Conservation (phyloP, 2,329 filamentous ascomycete species). For the Bipolaris oryzae region DNA sequence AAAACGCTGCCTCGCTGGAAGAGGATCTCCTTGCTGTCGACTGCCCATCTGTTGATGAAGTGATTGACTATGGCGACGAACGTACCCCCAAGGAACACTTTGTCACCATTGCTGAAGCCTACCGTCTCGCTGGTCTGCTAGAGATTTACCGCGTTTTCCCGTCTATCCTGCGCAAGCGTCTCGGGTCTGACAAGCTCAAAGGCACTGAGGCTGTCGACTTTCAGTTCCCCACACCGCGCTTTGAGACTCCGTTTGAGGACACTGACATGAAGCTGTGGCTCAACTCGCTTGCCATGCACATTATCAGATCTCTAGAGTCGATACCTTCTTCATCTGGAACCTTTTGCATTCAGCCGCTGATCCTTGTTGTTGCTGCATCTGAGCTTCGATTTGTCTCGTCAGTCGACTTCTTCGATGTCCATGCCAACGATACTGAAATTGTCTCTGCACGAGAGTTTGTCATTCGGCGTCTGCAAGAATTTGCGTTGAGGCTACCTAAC, state of each 20-base stretch:
- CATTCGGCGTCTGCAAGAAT: slow-evolving; percentile 54
- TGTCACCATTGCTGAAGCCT: slow-evolving; percentile 59
- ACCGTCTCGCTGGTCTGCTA: slow-evolving; percentile 59
- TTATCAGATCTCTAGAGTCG: slow-evolving; percentile 56
- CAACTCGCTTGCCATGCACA: slow-evolving; percentile 59
- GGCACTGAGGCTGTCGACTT: slow-evolving; percentile 36
- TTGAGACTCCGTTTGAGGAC: slow-evolving; percentile 42
- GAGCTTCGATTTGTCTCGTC: slow-evolving; percentile 56
- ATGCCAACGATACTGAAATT: slow-evolving; percentile 53
- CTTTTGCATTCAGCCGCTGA: slow-evolving; percentile 59
- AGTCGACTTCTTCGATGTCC: slow-evolving; percentile 44
- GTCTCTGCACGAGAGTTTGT: slow-evolving; percentile 56
- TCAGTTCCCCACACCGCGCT: slow-evolving; percentile 41
- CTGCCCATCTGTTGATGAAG: slow-evolving; percentile 55
- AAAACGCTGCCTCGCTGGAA: slow-evolving; percentile 54
- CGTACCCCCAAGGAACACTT: slow-evolving; percentile 61
- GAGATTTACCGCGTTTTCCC: slow-evolving; percentile 63
- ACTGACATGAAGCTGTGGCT: slow-evolving; percentile 52
- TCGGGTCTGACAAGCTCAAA: slow-evolving; percentile 40
- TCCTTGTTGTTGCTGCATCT: slow-evolving; percentile 58
- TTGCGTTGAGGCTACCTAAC: slow-evolving; percentile 56
- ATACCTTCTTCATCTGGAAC: slow-evolving; percentile 61
- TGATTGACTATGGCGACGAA: slow-evolving; percentile 59
- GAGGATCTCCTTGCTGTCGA: slow-evolving; percentile 55
- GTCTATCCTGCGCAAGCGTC: slow-evolving; percentile 54